Evolutionary conservation across 176 grass and related monocot genomes (phyloP).

Genomic region (Leersia perrieri): DNA sequence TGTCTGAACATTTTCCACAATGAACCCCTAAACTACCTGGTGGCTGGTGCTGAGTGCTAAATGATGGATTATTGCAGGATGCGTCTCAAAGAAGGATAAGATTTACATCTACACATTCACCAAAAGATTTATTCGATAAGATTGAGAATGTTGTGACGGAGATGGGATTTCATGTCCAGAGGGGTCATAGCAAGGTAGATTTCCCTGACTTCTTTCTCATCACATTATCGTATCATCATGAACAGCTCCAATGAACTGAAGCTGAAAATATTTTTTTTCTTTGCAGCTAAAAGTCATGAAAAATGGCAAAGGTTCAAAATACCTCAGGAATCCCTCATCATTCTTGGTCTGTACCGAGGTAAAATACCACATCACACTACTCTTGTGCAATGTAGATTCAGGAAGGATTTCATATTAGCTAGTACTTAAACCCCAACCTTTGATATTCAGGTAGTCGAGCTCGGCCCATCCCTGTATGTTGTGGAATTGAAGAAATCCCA

Average conservation of each 20-base stretch:
- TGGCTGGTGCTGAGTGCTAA: background rate
- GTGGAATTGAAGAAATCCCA: constrained; percentile 71
- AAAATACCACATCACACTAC: background rate
- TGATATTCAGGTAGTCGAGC: constrained; percentile 69
- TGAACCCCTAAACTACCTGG: background rate
- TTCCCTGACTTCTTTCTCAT: background rate
- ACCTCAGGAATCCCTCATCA: constrained; percentile 25
- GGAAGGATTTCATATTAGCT: background rate
- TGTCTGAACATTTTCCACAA: background rate
- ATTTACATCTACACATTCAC: constrained; percentile 69
- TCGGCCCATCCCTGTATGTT: constrained; percentile 70
- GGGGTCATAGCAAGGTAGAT: constrained; percentile 49
- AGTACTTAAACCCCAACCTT: background rate
- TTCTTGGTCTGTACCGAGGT: constrained; percentile 68
- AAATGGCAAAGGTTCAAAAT: constrained; percentile 35
- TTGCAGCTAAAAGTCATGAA: constrained; percentile 64
- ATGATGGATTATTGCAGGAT: constrained; percentile 42
- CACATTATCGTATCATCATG: background rate
- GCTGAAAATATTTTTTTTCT: background rate
- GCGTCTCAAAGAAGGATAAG: constrained; percentile 69
- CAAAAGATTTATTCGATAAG: constrained; percentile 63
- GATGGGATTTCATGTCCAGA: constrained; percentile 70
- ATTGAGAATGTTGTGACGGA: constrained; percentile 52
- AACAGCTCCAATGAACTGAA: constrained; percentile 18
- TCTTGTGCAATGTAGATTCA: background rate